Evolutionary conservation across 169 alveolate species (phyloP), one percentile per base, ranked within the genome.

Genomic region (Ichthyophthirius multifiliis): DNA sequence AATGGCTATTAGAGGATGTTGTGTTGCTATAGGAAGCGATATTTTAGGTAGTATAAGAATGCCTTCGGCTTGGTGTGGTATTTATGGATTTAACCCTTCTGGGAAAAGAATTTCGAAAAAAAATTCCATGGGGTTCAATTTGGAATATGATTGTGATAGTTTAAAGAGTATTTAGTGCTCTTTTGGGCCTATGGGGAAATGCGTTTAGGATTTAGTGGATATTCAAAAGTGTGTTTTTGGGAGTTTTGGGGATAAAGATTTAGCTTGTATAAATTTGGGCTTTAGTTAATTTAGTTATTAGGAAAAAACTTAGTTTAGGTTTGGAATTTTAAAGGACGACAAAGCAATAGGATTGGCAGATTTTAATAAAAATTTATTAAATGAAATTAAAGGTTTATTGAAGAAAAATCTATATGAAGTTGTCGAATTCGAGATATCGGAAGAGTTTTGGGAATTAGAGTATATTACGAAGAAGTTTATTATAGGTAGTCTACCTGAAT

Each of bases 131-230:
- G 71, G 71, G 10, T 55, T 55, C 31, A 39, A 55, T 13, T 55
- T 55, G 31, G 31, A 39, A 27, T 55, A 55, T 27, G 71, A 55
- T 27, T 55, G 71, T 20, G 83, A 35, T 37, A 76, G 73, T 12
- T 10, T 32, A 1, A 76, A 30, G 27, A 15, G 46, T 27, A 18
- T 76, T 5, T 62, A 37, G 35, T 27, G 43, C 1, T 27, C 64
- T 20, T 12, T 41, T 12, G 91, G 92, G 27, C 90, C 94, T 12
- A 46, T 89, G 16, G 82, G 83, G 7, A 83, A 44, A 32, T 62
- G 82, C n/a, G 84, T 82, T 3, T 86, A 89, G 34, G 94, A 85
- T 62, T 20, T 85, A 30, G 74, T 75, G 6, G 48, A 46, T 23
- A 27, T 65, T 7, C 23, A 15, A 35, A 34, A 62, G 62, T 48